A percentile compares a stretch with the other conserved stretches of the same genome.
These are phyloP conservation scores for Friedmanniomyces simplex DNA, from an alignment of 495 filamentous ascomycete genomes.

Conservation along the genomic window DNA sequence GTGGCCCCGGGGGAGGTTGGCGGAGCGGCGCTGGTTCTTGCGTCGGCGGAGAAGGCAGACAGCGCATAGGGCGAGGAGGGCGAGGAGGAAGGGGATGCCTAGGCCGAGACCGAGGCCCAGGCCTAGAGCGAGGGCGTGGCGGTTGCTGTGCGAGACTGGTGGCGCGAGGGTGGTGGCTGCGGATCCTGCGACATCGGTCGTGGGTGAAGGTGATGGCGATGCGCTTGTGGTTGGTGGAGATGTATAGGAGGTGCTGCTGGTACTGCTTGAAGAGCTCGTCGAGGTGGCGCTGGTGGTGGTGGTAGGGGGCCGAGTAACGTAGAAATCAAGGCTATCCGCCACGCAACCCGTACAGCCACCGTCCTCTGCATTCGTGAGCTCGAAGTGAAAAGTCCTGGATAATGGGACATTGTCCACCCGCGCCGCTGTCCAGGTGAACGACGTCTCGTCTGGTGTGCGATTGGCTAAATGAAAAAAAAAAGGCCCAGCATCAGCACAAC, in stretches of 20 bases:
- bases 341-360: neutral
- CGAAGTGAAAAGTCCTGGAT: neutral
- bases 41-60: constrained; percentile 1
- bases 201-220: neutral
- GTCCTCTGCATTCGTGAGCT: neutral
- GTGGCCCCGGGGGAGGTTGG: neutral
- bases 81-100: constrained; percentile 5
- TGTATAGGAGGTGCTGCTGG: neutral
- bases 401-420: neutral
- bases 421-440: neutral
- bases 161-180: neutral
- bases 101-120: constrained; percentile 5
- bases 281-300: no score
- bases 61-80: neutral
- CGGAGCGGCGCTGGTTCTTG: neutral
- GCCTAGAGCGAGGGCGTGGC: neutral
- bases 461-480: no score
- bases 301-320: neutral
- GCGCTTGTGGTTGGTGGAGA: neutral
- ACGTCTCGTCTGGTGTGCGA: neutral
- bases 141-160: neutral
- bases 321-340: neutral
- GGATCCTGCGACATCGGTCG: no score
- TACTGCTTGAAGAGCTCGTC: neutral
- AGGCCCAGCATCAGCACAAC: neutral